Percentiles rank a stretch among this genome's conserved stretches.
Evolutionary conservation across 768 basidiomycete genomes (phyloP).

Genomic region (Butyriboletus loyo): DNA sequence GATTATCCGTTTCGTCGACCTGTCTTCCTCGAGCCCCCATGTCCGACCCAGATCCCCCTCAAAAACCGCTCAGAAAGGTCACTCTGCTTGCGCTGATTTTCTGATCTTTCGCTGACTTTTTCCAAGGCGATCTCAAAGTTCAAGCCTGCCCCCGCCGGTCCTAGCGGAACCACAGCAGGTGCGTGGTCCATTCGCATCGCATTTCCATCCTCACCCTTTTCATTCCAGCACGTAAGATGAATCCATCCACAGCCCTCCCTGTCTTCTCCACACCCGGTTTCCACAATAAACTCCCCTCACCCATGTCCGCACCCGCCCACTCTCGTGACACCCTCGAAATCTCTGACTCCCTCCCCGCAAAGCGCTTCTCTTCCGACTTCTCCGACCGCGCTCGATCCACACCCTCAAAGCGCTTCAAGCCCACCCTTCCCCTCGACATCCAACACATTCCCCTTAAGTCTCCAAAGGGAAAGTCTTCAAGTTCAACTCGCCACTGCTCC

Average conservation of each 20-base stretch:
- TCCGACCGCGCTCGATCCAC: conserved; percentile 4
- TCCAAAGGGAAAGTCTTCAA: conserved; percentile 2
- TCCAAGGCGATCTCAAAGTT: conserved; percentile 38
- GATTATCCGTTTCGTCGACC: conserved; percentile 12
- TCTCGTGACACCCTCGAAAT: conserved; percentile 14
- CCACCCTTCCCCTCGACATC: conserved; percentile 16
- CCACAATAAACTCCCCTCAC: conserved; percentile 18
- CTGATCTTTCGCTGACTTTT: not conserved
- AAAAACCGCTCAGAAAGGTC: conserved; percentile 12
- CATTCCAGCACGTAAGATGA: conserved; percentile 24
- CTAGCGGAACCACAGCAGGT: conserved; percentile 6
- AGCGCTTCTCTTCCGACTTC: conserved; percentile 30
- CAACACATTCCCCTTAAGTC: conserved; percentile 21
- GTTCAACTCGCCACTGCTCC: conserved; percentile 12
- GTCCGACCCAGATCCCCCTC: not conserved
- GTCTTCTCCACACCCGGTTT: conserved; percentile 49
- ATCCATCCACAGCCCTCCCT: conserved; percentile 22
- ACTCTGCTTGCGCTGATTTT: too few relatives aligned
- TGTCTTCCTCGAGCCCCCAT: not conserved
- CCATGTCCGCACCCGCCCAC: conserved; percentile 11
- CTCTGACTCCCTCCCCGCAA: conserved; percentile 20
- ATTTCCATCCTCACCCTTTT: conserved; percentile 3
- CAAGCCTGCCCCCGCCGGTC: conserved; percentile 37
- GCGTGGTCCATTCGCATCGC: not conserved
- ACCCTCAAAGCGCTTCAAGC: conserved; percentile 33